These are phyloP conservation scores for Discostella stelligera DNA, from an alignment of 352 stramenopile genomes.

Conservation along the genomic window DNA sequence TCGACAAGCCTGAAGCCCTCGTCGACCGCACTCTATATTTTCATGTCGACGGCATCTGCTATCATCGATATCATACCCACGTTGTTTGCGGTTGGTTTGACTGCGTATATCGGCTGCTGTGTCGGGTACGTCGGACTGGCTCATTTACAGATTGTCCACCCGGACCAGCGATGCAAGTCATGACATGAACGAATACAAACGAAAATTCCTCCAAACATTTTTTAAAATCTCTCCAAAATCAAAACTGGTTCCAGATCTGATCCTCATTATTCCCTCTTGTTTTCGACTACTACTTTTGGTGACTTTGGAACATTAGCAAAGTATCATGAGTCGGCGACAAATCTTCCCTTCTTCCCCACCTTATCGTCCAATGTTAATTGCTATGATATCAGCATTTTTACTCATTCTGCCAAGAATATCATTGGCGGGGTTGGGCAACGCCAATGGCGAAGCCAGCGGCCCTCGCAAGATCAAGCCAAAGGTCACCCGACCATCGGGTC, in stretches of 20 bases:
- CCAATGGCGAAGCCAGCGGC: slow-evolving; percentile 1
- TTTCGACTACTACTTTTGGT: not conserved
- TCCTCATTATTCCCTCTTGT: not conserved
- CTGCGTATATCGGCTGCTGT: slow-evolving; percentile 24
- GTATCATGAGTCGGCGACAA: not conserved
- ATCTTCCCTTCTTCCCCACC: not conserved
- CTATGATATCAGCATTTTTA: slow-evolving; percentile 25
- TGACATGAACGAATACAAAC: no score
- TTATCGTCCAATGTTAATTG: not conserved
- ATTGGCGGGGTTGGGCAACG: slow-evolving; percentile 41
- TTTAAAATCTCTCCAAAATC: not conserved
- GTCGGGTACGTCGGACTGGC: slow-evolving; percentile 32
- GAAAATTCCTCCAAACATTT: no score
- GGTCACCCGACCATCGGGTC: slow-evolving; percentile 39
- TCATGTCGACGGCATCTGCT: not conserved
- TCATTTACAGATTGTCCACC: slow-evolving; percentile 19
- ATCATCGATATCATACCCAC: slow-evolving; percentile 13
- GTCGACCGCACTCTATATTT: not conserved
- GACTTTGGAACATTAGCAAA: not conserved
- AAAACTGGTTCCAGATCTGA: not conserved
- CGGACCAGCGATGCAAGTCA: not conserved
- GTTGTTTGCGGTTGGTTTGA: slow-evolving; percentile 26
- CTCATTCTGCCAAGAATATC: slow-evolving; percentile 24
- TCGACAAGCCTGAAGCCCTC: not conserved
- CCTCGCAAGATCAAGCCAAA: slow-evolving; percentile 42